Evolutionary conservation across 2,329 filamentous ascomycete genomes (phyloP).

Genomic region (Epichloe coenophiala): DNA sequence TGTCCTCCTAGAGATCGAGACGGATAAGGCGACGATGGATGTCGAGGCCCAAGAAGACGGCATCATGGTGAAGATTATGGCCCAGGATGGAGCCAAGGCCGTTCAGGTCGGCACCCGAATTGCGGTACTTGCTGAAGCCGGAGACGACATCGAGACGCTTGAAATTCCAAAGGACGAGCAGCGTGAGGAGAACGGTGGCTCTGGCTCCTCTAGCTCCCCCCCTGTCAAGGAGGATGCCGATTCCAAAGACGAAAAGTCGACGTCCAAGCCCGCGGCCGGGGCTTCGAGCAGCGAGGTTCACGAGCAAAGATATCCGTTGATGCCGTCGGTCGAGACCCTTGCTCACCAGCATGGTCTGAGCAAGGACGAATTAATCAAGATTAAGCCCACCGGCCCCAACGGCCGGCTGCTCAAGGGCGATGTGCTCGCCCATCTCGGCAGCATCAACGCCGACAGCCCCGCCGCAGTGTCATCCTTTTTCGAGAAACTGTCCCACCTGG

Average conservation of each 20-base stretch:
- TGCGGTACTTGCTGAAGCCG: slow-evolving; percentile 68
- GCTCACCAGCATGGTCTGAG: slow-evolving; percentile 68
- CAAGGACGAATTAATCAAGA: slow-evolving; percentile 62
- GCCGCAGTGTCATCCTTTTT: slow-evolving; percentile 57
- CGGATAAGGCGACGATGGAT: slow-evolving; percentile 90
- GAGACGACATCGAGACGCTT: slow-evolving; percentile 62
- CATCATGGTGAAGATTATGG: slow-evolving; percentile 69
- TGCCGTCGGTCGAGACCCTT: slow-evolving; percentile 74
- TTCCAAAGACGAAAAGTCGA: slow-evolving; percentile 5
- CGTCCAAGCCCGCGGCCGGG: slow-evolving; percentile 40
- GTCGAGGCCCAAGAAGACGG: slow-evolving; percentile 88
- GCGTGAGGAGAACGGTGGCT: slow-evolving; percentile 20
- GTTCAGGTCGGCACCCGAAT: slow-evolving; percentile 71
- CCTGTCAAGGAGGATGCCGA: slow-evolving; percentile 13
- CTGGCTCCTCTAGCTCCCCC: neutral
- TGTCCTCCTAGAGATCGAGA: slow-evolving; percentile 83
- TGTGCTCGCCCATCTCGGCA: slow-evolving; percentile 77
- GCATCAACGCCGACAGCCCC: slow-evolving; percentile 60
- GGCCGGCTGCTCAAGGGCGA: slow-evolving; percentile 91
- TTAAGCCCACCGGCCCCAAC: slow-evolving; percentile 75
- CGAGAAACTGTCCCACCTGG: slow-evolving; percentile 66
- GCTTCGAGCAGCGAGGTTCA: slow-evolving; percentile 34
- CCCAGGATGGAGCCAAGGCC: slow-evolving; percentile 58
- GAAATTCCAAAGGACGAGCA: slow-evolving; percentile 61
- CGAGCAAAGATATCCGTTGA: slow-evolving; percentile 58